Conservation (phyloP, 2,329 filamentous ascomycete genomes). For the Calcarisporium arbuscula region DNA sequence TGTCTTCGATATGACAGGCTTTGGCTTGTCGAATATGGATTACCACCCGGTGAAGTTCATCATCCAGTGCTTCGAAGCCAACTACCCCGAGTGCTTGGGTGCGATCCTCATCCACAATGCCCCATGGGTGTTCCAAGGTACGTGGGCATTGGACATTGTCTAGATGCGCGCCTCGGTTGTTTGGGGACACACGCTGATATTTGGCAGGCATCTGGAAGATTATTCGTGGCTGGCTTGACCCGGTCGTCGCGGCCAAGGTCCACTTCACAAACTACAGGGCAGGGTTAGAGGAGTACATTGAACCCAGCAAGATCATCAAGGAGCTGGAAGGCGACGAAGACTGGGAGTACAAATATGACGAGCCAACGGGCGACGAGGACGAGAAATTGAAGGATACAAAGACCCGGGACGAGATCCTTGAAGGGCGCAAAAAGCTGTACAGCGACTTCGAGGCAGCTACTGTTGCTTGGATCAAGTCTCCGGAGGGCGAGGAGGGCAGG, state of each 20-base stretch:
- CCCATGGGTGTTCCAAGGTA: conserved; percentile 91
- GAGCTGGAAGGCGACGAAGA: conserved; percentile 83
- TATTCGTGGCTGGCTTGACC: conserved; percentile 92
- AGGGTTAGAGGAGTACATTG: conserved; percentile 73
- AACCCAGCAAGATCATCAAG: conserved; percentile 62
- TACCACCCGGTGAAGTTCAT: conserved; percentile 97
- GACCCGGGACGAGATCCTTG: conserved; percentile 57
- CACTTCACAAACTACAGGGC: conserved; percentile 79
- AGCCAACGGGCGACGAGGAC: conserved; percentile 72
- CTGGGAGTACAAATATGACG: conserved; percentile 76
- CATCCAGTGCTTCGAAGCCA: conserved; percentile 98
- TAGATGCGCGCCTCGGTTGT: no score
- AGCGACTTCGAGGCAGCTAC: conserved; percentile 69
- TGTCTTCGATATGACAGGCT: conserved; percentile 91
- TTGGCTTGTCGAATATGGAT: conserved; percentile 97
- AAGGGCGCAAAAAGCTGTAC: conserved; percentile 57
- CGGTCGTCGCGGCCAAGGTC: conserved; percentile 88
- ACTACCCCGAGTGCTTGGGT: conserved; percentile 91
- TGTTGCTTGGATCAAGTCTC: conserved; percentile 59
- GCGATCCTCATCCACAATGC: conserved; percentile 89
- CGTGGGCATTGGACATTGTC: conserved; percentile 19
- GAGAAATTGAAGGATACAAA: conserved; percentile 59
- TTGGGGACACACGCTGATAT: conserved; percentile 6
- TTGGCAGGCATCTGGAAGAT: conserved; percentile 78
- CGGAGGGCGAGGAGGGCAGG: conserved; percentile 35